Percentiles rank a stretch among this genome's conserved stretches.
Evolutionary conservation across 2,329 filamentous ascomycete species (phyloP).

Genomic region (Alternaria brassicae): DNA sequence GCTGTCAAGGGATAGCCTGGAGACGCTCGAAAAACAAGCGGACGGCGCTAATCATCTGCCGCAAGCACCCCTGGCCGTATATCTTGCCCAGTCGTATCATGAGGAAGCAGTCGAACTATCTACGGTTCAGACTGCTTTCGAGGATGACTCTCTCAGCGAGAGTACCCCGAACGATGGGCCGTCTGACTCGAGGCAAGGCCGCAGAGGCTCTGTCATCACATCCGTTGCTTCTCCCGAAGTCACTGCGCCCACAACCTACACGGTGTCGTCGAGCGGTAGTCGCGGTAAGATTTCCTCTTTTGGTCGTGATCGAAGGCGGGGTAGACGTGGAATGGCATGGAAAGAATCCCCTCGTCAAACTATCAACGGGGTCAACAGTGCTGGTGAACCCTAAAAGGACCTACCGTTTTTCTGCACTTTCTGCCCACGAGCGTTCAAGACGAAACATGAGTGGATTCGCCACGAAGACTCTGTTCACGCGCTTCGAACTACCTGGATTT

Average conservation of each 20-base stretch:
- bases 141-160: constrained; percentile 29
- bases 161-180: constrained; percentile 33
- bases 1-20: constrained; percentile 43
- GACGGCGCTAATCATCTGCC: constrained; percentile 30
- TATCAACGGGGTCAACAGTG: constrained; percentile 40
- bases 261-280: constrained; percentile 40
- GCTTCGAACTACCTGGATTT: constrained; percentile 49
- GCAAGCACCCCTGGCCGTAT: constrained; percentile 43
- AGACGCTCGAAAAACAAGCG: constrained; percentile 34
- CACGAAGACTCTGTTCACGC: constrained; percentile 49
- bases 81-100: constrained; percentile 46
- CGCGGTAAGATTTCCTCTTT: constrained; percentile 47
- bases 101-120: constrained; percentile 41
- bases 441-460: constrained; percentile 49
- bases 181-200: constrained; percentile 31
- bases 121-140: constrained; percentile 43
- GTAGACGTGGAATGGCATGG: constrained; percentile 47
- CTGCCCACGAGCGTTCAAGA: constrained; percentile 47
- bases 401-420: constrained; percentile 49
- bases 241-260: constrained; percentile 43
- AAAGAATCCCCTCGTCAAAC: constrained; percentile 41
- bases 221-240: constrained; percentile 44
- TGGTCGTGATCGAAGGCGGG: constrained; percentile 43
- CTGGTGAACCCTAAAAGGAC: constrained; percentile 40
- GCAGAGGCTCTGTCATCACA: constrained; percentile 39